A percentile compares a stretch with the other conserved stretches of the same genome.
phyloP scores from a whole-genome alignment of 148 eudicot genomes.

The Heliosperma pusillum region DNA sequence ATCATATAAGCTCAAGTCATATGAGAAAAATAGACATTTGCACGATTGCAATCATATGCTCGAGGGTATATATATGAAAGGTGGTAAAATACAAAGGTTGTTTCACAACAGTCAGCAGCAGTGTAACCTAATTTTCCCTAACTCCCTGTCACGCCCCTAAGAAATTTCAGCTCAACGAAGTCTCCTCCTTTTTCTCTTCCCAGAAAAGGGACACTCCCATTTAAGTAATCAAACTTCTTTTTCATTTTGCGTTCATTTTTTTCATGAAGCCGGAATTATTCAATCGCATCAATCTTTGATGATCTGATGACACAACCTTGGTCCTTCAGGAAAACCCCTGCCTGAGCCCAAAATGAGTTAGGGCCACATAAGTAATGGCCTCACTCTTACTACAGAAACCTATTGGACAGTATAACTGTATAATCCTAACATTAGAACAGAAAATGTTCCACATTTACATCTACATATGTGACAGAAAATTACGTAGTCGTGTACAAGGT shows the following conservation, averaged over 20 bases:
- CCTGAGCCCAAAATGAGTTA: no score
- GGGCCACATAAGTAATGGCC: not conserved
- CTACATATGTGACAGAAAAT: no score
- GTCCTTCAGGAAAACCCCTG: not conserved
- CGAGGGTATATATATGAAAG: not conserved
- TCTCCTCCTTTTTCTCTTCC: not conserved
- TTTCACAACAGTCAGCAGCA: not conserved
- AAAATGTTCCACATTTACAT: no score
- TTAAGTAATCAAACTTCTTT: not conserved
- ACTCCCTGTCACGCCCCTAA: not conserved
- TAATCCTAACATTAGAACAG: no score
- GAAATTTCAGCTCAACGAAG: not conserved
- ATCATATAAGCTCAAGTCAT: constrained; percentile 6
- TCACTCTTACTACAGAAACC: not conserved
- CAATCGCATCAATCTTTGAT: not conserved
- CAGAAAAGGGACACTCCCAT: not conserved
- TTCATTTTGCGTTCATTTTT: not conserved
- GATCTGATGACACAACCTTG: not conserved
- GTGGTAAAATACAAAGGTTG: not conserved
- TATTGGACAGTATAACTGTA: no score
- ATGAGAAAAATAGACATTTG: not conserved
- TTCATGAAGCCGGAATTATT: not conserved
- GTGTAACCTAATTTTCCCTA: not conserved
- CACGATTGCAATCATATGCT: not conserved
- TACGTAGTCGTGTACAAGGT: no score